Evolutionary conservation across 2,329 filamentous ascomycete species (phyloP).

Genomic region (Xylaria digitata): DNA sequence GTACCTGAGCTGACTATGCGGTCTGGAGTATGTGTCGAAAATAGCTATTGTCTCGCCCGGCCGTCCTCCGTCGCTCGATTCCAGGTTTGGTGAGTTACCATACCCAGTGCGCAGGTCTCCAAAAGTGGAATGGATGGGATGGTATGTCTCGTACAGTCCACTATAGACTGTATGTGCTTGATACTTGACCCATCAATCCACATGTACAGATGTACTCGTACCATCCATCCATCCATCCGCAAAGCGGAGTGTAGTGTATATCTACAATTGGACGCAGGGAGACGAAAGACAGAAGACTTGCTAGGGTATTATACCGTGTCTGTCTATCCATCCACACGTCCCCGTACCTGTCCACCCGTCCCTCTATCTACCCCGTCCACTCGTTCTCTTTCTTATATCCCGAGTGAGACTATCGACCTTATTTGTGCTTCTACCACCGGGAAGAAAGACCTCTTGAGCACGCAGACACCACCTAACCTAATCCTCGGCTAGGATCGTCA

Average conservation of each 20-base stretch:
- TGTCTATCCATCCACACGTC: slow-evolving; percentile 25
- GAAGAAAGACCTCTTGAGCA: slow-evolving; percentile 22
- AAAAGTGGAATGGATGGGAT: slow-evolving; percentile 18
- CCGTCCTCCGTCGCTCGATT: slow-evolving; percentile 8
- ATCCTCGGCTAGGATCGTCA: slow-evolving; percentile 24
- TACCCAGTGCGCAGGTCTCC: slow-evolving; percentile 20
- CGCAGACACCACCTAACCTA: slow-evolving; percentile 13
- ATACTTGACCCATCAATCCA: slow-evolving; percentile 21
- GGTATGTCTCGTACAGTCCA: slow-evolving; percentile 16
- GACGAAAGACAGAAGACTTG: slow-evolving; percentile 19
- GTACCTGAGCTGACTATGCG: slow-evolving; percentile 1
- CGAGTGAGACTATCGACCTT: slow-evolving; percentile 37
- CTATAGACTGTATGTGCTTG: slow-evolving; percentile 7
- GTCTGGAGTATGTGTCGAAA: slow-evolving; percentile 9
- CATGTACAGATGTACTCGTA: slow-evolving; percentile 25
- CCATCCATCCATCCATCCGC: slow-evolving; percentile 16
- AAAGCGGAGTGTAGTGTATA: slow-evolving; percentile 17
- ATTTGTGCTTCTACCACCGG: slow-evolving; percentile 30
- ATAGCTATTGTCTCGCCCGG: slow-evolving; percentile 12
- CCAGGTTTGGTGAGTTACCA: slow-evolving; percentile 27
- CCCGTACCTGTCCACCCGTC: slow-evolving; percentile 33
- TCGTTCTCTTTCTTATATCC: slow-evolving; percentile 37
- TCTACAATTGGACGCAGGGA: slow-evolving; percentile 16
- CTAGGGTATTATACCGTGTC: slow-evolving; percentile 30
- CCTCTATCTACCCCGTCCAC: slow-evolving; percentile 35